Percentiles rank a stretch among this genome's conserved stretches.
These are phyloP conservation scores for Fraxinus floribunda DNA, from an alignment of 305 asterid genomes.

Conservation along the genomic window DNA sequence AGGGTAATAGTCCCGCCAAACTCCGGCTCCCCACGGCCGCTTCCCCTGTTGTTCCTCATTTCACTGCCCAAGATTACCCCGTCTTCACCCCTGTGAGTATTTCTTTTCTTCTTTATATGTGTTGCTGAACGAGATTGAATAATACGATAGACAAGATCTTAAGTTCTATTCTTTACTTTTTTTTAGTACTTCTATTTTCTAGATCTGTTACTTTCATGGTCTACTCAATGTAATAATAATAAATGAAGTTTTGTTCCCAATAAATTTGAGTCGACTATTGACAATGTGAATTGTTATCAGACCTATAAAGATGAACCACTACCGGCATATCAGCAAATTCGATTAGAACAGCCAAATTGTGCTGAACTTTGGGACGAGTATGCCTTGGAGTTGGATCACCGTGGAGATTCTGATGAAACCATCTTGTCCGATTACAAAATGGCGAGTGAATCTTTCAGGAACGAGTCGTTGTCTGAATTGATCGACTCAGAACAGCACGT, in stretches of 20 bases:
- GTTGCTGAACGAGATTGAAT: not conserved
- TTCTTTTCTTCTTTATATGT: not conserved
- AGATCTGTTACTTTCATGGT: not conserved
- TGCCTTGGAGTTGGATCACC: slow-evolving; percentile 31
- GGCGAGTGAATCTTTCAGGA: slow-evolving; percentile 50
- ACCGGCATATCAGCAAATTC: slow-evolving; percentile 57
- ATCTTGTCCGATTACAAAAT: slow-evolving; percentile 47
- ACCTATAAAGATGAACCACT: slow-evolving; percentile 78
- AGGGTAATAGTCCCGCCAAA: slow-evolving; percentile 47
- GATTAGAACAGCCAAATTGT: slow-evolving; percentile 44
- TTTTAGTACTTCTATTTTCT: not conserved
- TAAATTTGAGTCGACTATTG: not conserved
- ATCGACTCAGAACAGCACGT: slow-evolving; percentile 40
- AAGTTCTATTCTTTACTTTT: not conserved
- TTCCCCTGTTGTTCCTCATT: slow-evolving; percentile 58
- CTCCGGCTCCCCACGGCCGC: slow-evolving; percentile 41
- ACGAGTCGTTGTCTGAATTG: slow-evolving; percentile 31
- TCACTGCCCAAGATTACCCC: slow-evolving; percentile 90
- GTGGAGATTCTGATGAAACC: slow-evolving; percentile 33
- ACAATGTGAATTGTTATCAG: slow-evolving; percentile 38
- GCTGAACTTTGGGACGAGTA: slow-evolving; percentile 59
- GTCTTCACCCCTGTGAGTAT: slow-evolving; percentile 83
- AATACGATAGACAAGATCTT: not conserved
- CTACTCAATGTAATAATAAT: not conserved
- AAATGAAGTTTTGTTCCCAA: not conserved